Evolutionary conservation across 805 yeast genomes (phyloP), one percentile per base, ranked within the genome.

Genomic region (Suhomyces sp.): DNA sequence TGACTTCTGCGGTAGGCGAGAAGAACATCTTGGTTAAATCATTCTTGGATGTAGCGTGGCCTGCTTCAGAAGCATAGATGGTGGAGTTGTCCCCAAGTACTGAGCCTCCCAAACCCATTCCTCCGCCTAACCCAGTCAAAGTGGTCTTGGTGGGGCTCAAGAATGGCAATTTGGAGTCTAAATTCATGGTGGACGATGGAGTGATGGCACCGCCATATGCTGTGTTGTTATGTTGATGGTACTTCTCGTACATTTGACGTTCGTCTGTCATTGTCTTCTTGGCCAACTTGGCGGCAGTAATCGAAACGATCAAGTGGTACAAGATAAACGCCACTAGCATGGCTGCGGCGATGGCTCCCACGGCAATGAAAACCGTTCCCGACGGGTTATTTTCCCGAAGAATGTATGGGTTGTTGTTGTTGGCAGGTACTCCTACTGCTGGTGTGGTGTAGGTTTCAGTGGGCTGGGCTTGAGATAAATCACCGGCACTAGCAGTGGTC

Each of bases 341-440:
- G 24, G 77, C 79, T 0, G 81, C 85, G 4, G 81, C 77, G 24
- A 81, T 68, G 8, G 82, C 67, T 1, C 95, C 95, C 27, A 86
- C 83, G 0, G 85, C 83, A 33, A 88, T 87, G 60, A 86, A 87
- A 2, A 88, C 88, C 1, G 93, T 83, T 1, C 95, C 95, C 30
- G 76, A 70, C 1, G 88, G 86, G 29, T 70, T 66, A 14, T 52
- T 52, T 5, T 78, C 58, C 29, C 64, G 58, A 46, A 72, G 59
- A 13, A 87, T 67, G 49, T 72, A 79, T 8, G 95, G 95, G 56
- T 87, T 87, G 32, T 70, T 61, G 12, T 47, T 48, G 25, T 76
- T 68, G 2, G 81, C 63, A 0, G 95, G 95, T 9, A 79, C 76
- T 1, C 70, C 58, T 11, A 77, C 62, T 1, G 71, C 44, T 2